Conservation (phyloP, 106 monocot genomes). For the Platanthera guangdongensis region DNA sequence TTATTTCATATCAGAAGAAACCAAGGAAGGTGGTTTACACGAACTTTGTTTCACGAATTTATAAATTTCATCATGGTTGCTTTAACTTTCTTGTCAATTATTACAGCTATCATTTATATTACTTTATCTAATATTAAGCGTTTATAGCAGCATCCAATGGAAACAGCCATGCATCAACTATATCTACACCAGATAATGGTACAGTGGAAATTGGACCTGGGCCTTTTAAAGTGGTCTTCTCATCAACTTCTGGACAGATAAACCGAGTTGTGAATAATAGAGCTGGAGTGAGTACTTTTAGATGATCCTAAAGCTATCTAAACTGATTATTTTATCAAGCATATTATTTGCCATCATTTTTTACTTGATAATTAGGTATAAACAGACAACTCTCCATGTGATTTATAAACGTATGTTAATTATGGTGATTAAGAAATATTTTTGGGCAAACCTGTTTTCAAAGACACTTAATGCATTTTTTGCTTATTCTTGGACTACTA, state of each 20-base stretch:
- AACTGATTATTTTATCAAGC: not conserved
- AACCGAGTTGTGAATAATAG: slow-evolving; percentile 37
- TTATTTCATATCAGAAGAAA: slow-evolving; percentile 51
- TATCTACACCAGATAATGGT: slow-evolving; percentile 26
- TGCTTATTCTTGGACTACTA: not conserved
- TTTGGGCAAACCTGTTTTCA: not conserved
- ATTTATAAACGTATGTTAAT: not conserved
- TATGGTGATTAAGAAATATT: not conserved
- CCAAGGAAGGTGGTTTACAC: slow-evolving; percentile 29
- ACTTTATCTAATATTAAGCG: not conserved
- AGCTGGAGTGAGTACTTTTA: slow-evolving; percentile 47
- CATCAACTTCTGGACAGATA: slow-evolving; percentile 50
- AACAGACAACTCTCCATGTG: not conserved
- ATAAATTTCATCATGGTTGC: not conserved
- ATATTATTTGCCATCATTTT: not conserved
- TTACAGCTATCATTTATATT: not conserved
- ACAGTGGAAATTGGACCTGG: slow-evolving; percentile 60
- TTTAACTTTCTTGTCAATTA: not conserved
- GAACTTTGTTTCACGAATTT: not conserved
- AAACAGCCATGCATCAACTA: slow-evolving; percentile 18
- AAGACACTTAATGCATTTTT: not conserved
- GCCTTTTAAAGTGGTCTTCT: slow-evolving; percentile 57
- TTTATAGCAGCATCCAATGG: slow-evolving; percentile 9
- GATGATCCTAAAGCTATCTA: not conserved
- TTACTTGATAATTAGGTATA: not conserved